Evolutionary conservation across 768 basidiomycete species (phyloP).

Genomic region (Suillus clintonianus): DNA sequence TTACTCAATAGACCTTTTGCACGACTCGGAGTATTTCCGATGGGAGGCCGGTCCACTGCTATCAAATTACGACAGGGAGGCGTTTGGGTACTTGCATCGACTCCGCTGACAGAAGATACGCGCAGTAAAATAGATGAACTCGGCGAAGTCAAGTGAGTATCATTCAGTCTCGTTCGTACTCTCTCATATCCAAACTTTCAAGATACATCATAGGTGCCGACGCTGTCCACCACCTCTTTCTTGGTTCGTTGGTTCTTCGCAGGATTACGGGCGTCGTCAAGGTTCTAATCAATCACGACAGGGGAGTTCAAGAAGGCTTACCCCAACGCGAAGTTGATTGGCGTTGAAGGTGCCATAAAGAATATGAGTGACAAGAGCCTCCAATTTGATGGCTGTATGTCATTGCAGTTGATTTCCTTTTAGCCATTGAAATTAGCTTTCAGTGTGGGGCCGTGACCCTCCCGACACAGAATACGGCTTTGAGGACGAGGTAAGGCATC

Average conservation of each 20-base stretch:
- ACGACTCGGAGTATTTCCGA: conserved; percentile 64
- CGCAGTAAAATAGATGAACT: conserved; percentile 60
- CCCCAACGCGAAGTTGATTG: conserved; percentile 70
- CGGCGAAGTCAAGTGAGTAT: conserved; percentile 65
- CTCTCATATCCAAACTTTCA: conserved; percentile 2
- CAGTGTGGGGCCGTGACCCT: conserved; percentile 65
- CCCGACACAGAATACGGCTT: conserved; percentile 72
- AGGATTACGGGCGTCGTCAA: conserved; percentile 18
- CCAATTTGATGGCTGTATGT: conserved; percentile 64
- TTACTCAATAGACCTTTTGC: conserved; percentile 56
- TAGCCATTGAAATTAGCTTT: conserved; percentile 1
- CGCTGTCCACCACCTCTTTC: conserved; percentile 57
- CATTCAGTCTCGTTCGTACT: neutral
- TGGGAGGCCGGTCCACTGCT: conserved; percentile 86
- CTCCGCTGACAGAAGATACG: conserved; percentile 67
- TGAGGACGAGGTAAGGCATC: conserved; percentile 59
- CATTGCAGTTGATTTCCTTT: neutral
- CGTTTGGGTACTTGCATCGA: conserved; percentile 84
- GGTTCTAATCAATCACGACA: conserved; percentile 28
- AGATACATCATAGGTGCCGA: conserved; percentile 65
- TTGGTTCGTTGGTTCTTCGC: conserved; percentile 40
- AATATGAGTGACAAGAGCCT: conserved; percentile 55
- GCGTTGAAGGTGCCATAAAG: conserved; percentile 55
- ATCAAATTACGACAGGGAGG: conserved; percentile 66
- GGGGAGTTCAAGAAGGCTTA: conserved; percentile 70